phyloP scores from a whole-genome alignment of 2,329 filamentous ascomycete genomes.

The Aspergillus sclerotialis region DNA sequence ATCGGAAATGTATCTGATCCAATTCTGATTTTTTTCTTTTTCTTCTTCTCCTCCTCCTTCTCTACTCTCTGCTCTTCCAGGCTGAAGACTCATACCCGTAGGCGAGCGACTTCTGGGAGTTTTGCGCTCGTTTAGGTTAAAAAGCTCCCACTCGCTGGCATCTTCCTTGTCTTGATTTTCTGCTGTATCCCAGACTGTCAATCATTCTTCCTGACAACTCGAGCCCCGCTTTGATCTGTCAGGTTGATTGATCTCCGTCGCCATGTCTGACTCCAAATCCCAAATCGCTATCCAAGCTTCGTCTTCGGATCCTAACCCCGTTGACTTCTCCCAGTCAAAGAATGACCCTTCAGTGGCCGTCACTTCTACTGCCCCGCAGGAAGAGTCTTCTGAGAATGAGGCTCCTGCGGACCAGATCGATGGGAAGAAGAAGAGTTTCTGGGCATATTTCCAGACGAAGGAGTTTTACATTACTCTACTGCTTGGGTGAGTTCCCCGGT shows the following conservation, averaged over 20 bases:
- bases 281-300: constrained; percentile 17
- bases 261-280: constrained; percentile 23
- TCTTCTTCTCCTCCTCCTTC: constrained; percentile 5
- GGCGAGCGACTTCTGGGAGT: constrained; percentile 51
- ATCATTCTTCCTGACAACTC: background rate
- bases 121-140: constrained; percentile 47
- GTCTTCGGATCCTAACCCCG: constrained; percentile 4
- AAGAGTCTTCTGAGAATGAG: constrained; percentile 7
- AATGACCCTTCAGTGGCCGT: constrained; percentile 12
- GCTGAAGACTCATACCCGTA: constrained; percentile 8
- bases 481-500: constrained; percentile 62
- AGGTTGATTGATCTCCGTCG: constrained; percentile 1
- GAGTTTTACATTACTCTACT: constrained; percentile 83
- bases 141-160: constrained; percentile 39
- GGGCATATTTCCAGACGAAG: constrained; percentile 69
- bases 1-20: background rate
- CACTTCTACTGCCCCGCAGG: constrained; percentile 9
- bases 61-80: constrained; percentile 3
- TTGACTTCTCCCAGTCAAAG: constrained; percentile 9
- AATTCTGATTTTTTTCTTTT: constrained; percentile 8
- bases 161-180: background rate
- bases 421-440: constrained; percentile 42
- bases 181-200: background rate
- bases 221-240: constrained; percentile 9
- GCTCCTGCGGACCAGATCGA: constrained; percentile 32